A percentile compares a stretch with the other conserved stretches of the same genome.
These are phyloP conservation scores for Protostelium mycophagum DNA, from an alignment of 78 protist genomes.

Conservation along the genomic window DNA sequence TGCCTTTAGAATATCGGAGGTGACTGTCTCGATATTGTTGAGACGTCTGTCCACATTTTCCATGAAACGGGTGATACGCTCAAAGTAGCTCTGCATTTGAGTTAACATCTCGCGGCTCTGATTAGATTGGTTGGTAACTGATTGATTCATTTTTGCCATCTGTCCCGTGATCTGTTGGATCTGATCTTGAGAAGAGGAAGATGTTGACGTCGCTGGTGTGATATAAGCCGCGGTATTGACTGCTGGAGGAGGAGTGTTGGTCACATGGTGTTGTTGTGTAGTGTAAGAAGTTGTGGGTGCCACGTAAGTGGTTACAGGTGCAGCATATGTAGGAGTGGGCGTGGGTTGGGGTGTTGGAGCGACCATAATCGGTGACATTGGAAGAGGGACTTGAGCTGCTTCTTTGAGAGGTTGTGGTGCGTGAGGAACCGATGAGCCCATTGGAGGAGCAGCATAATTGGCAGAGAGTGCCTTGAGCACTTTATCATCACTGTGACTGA, in stretches of 20 bases:
- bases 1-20: slow-evolving; percentile 1
- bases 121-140: neutral
- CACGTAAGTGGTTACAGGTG: neutral
- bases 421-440: neutral
- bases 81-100: neutral
- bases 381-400: too few species aligned
- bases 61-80: neutral
- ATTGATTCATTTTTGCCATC: neutral
- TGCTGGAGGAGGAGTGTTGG: neutral
- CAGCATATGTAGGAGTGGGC: neutral
- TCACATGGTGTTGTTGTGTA: neutral
- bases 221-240: too few species aligned
- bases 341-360: neutral
- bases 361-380: neutral
- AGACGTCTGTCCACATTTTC: neutral
- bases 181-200: too few species aligned
- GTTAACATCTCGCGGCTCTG: neutral
- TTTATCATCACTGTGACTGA: too few species aligned
- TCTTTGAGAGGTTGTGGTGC: too few species aligned
- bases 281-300: neutral
- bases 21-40: neutral
- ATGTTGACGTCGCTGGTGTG: too few species aligned
- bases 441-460: neutral
- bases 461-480: neutral
- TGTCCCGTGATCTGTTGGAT: neutral